Evolutionary conservation across 805 yeast species (phyloP).

Genomic region (Tetrapisispora arboricola): DNA sequence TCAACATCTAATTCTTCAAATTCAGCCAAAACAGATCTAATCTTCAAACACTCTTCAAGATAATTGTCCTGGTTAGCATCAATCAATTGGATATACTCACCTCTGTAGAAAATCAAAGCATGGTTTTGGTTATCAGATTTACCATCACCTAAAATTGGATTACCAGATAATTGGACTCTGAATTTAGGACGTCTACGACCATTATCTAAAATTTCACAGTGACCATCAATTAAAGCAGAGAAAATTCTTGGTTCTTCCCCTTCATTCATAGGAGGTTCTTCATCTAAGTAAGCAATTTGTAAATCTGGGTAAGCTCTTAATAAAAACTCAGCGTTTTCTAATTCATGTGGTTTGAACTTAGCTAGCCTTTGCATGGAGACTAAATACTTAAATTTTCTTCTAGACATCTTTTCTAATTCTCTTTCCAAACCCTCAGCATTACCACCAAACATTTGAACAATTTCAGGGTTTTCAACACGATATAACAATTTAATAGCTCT

Average conservation of each 20-base stretch:
- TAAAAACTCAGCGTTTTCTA: constrained; percentile 71
- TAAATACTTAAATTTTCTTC: constrained; percentile 70
- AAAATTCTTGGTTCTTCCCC: constrained; percentile 64
- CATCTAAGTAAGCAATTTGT: constrained; percentile 88
- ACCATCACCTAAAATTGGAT: constrained; percentile 82
- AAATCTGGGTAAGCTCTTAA: constrained; percentile 77
- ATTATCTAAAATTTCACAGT: constrained; percentile 58
- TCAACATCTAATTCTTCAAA: constrained; percentile 70
- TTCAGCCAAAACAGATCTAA: constrained; percentile 72
- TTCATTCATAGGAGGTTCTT: constrained; percentile 68
- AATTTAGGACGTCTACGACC: constrained; percentile 71
- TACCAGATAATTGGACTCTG: constrained; percentile 70
- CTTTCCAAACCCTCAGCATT: constrained; percentile 93
- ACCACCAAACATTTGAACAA: constrained; percentile 97
- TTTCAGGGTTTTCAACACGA: constrained; percentile 91
- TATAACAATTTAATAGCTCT: constrained; percentile 89
- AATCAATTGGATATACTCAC: constrained; percentile 74
- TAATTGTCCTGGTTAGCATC: constrained; percentile 86
- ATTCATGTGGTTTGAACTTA: constrained; percentile 61
- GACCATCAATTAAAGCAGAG: constrained; percentile 74
- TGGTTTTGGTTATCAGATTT: constrained; percentile 83
- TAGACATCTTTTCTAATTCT: constrained; percentile 85
- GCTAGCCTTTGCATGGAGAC: constrained; percentile 82
- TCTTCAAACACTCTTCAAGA: constrained; percentile 74
- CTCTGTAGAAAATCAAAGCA: constrained; percentile 68